phyloP scores from a whole-genome alignment of 2,329 filamentous ascomycete genomes.

The Cercospora citrullina region DNA sequence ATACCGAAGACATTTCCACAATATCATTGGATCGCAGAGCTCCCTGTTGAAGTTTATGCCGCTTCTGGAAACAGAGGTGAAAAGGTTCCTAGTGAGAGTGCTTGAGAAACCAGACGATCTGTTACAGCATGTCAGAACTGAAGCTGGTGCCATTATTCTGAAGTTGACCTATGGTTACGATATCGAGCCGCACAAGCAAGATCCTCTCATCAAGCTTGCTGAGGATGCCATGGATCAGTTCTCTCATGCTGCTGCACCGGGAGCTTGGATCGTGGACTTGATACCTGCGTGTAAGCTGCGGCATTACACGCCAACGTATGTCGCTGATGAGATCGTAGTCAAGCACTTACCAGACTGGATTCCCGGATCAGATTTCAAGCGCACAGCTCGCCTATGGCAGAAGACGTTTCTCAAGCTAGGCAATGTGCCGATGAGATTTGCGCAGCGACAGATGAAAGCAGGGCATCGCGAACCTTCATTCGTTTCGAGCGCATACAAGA shows the following conservation, averaged over 20 bases:
- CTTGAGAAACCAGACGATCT: slow-evolving; percentile 41
- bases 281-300: slow-evolving; percentile 40
- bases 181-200: slow-evolving; percentile 41
- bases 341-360: slow-evolving; percentile 48
- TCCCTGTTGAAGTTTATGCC: background rate
- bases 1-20: slow-evolving; percentile 49
- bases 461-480: slow-evolving; percentile 43
- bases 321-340: slow-evolving; percentile 26
- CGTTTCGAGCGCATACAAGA: slow-evolving; percentile 43
- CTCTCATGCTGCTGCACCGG: slow-evolving; percentile 43
- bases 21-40: slow-evolving; percentile 46
- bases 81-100: slow-evolving; percentile 47
- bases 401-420: slow-evolving; percentile 36
- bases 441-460: slow-evolving; percentile 40
- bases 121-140: slow-evolving; percentile 45
- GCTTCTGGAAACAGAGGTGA: slow-evolving; percentile 49
- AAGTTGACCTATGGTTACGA: slow-evolving; percentile 51
- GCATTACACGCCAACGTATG: background rate
- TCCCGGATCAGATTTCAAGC: slow-evolving; percentile 49
- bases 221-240: slow-evolving; percentile 47
- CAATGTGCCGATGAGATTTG: slow-evolving; percentile 48
- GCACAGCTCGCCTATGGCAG: slow-evolving; percentile 43
- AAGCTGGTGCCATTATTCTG: slow-evolving; percentile 45
- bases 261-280: slow-evolving; percentile 50
- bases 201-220: slow-evolving; percentile 48